phyloP scores from a whole-genome alignment of 1,284 basidiomycete genomes.

The Agaricales sp. region DNA sequence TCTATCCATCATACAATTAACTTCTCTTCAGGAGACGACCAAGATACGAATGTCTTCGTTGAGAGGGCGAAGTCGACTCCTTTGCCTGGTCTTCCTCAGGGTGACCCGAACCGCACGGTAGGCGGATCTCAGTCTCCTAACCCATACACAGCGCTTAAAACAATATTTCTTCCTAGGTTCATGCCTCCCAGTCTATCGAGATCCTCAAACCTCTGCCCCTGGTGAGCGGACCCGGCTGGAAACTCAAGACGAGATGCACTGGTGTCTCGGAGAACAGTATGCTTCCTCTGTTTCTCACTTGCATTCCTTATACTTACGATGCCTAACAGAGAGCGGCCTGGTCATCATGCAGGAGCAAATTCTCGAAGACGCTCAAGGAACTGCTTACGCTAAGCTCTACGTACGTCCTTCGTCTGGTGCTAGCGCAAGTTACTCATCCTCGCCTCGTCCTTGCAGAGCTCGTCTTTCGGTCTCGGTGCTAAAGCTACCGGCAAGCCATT shows the following conservation, averaged over 20 bases:
- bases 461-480: constrained; percentile 66
- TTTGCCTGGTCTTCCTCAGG: constrained; percentile 52
- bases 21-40: not conserved
- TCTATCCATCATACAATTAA: no score
- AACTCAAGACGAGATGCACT: constrained; percentile 45
- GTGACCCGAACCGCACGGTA: constrained; percentile 59
- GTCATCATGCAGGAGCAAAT: constrained; percentile 55
- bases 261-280: constrained; percentile 72
- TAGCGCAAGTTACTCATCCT: not conserved
- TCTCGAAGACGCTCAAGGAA: constrained; percentile 53
- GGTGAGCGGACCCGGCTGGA: constrained; percentile 61
- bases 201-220: constrained; percentile 58
- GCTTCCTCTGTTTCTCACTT: constrained; percentile 15
- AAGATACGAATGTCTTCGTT: constrained; percentile 30
- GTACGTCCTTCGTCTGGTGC: constrained; percentile 24
- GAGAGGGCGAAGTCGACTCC: constrained; percentile 32
- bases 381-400: constrained; percentile 63
- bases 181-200: constrained; percentile 66
- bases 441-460: constrained; percentile 33
- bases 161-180: constrained; percentile 34
- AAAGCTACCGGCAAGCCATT: constrained; percentile 63
- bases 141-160: no score
- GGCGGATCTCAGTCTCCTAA: constrained; percentile 14
- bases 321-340: constrained; percentile 57
- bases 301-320: not conserved